Base-by-base conservation (phyloP, 2,329 filamentous ascomycete genomes). In the Aschersonia sp. region DNA sequence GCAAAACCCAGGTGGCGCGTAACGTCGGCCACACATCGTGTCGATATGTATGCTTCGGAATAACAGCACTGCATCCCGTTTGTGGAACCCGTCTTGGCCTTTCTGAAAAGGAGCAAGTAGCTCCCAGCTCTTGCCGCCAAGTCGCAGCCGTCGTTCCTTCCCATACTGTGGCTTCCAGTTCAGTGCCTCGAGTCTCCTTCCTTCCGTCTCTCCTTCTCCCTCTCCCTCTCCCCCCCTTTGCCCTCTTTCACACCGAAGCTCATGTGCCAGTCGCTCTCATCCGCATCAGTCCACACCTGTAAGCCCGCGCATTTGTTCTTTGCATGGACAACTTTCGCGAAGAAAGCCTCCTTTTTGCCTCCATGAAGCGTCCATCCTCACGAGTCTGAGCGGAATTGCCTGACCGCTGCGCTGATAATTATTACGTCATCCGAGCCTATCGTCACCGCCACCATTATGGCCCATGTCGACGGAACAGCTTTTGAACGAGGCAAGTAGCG, bases 401-500 rank as follows among this genome's bases (percentile, higher is more conserved):
- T 12, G 35, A 12, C 35, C 35, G 35, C 8, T 37, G 8, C 40
- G 9, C 7, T 11, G 11, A n/a, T 39, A 5, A 6, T 40, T 29
- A 45, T 51, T 51, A 54, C 52, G 52, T 53, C 52, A 54, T 54
- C 49, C 43, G 11, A 32, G 39, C 42, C 45, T 9, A 45, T 46
- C 32, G 41, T 11, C 39, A 22, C 32, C 40, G 14, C 5, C 59
- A 51, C 44, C 50, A 50, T 47, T 55, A 64, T 64, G 62, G 56
- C 62, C 49, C 59, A 64, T 59, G 58, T 55, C 53, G 58, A 58
- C 50, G 55, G 59, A 9, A 41, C 58, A 53, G 60, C 61, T 51
- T 55, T 63, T 55, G 60, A 60, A 55, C 63, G 61, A 64, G 62
- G 62, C 64, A 60, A 51, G 49, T 45, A 48, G 45, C 49, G 49